A percentile compares a stretch with the other conserved stretches of the same genome.
Conservation (phyloP, 345 rosid species). For the Brassica juncea region DNA sequence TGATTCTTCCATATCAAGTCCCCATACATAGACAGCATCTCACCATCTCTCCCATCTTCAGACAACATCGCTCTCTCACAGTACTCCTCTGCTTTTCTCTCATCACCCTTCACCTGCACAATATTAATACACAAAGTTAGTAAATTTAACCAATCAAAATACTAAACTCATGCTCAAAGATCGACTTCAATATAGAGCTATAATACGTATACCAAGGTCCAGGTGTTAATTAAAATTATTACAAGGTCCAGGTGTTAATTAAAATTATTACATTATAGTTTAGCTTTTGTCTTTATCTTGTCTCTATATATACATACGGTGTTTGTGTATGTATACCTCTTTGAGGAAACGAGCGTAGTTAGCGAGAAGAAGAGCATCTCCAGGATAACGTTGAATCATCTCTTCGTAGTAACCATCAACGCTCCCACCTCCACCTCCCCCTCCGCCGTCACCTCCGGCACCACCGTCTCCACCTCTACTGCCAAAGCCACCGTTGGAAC, state of each 20-base stretch:
- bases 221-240: too few species aligned
- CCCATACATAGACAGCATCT: slow-evolving; percentile 57
- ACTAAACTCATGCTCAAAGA: too few species aligned
- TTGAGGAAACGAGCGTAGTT: slow-evolving; percentile 73
- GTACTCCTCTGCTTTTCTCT: slow-evolving; percentile 61
- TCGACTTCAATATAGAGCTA: too few species aligned
- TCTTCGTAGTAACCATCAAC: slow-evolving; percentile 60
- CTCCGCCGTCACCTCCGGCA: slow-evolving; percentile 33
- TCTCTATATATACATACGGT: neutral
- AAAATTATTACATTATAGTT: neutral
- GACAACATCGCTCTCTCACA: slow-evolving; percentile 67
- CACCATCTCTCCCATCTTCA: slow-evolving; percentile 58
- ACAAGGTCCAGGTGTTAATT: too few species aligned
- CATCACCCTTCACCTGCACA: slow-evolving; percentile 56
- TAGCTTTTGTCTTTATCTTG: slow-evolving; percentile 3
- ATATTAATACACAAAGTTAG: neutral
- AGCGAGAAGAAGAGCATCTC: slow-evolving; percentile 54
- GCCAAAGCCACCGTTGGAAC: slow-evolving; percentile 57
- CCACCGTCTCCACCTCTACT: slow-evolving; percentile 32
- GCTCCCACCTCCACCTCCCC: slow-evolving; percentile 43
- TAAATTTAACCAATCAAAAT: neutral
- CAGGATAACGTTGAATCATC: slow-evolving; percentile 65
- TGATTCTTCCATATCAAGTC: slow-evolving; percentile 62
- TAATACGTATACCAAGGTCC: too few species aligned
- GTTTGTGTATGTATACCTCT: slow-evolving; percentile 45